Base-by-base conservation (phyloP, 129 eudicot genomes). In the Silybum marianum region DNA sequence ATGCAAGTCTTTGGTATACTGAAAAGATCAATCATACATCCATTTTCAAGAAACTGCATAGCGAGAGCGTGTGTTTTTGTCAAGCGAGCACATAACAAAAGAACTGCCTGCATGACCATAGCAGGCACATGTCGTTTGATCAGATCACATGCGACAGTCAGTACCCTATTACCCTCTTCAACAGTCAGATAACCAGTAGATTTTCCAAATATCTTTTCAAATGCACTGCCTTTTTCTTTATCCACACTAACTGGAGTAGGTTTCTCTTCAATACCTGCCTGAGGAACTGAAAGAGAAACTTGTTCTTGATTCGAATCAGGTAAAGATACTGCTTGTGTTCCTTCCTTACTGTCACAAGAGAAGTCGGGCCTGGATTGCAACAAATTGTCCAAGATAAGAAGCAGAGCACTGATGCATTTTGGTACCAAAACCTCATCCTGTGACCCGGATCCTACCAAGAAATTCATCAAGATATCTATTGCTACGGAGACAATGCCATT, bases 71-170 rank as follows among this genome's bases (percentile, higher is more conserved):
- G 97, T 48, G 95, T 87, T 84, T 95, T 95, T 7, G 99, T 91
- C 98, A 96, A 87, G 12, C 97, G 98, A 83, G 98, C 97, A 90
- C 97, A 93, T 39, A 96, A 71, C 63, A 93, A 93, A 19, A 96
- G 82, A 81, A 90, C 95, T 19, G 99, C 99, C 90, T 96, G 99
- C 99, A 96, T 96, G 63, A 91, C 90, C 78, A 93, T 85, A 66
- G 97, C 86, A 42, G 99, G 95, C 21, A 91, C 97, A 67, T 84
- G 95, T 13, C 84, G 87, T 85, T 89, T 96, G 19, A 93, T 88
- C 82, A 96, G 85, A 78, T 91, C 97, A 84, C 98, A 96, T 36
- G 95, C 90, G 79, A 96, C 86, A 60, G 28, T 70, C 68, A 96
- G 83, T 66, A 93, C 88, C 69, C 81, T 88, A 25, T 83, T 82